phyloP scores from a whole-genome alignment of 495 filamentous ascomycete genomes.

The Penicillium diatomitis region DNA sequence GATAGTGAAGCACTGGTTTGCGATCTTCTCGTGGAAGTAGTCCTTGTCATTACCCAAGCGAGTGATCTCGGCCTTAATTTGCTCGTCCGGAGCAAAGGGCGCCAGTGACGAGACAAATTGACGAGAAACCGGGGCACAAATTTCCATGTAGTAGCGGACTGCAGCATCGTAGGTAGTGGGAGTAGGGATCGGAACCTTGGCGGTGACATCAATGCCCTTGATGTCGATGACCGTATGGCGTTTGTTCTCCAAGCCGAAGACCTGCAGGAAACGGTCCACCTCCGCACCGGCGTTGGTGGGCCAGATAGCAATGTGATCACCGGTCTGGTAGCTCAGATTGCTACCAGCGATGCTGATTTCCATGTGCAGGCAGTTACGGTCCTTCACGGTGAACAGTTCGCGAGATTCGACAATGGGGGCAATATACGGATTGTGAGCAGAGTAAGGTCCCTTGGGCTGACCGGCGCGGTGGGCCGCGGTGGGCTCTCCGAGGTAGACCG shows the following conservation, averaged over 20 bases:
- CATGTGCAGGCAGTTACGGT: constrained; percentile 93
- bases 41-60: constrained; percentile 90
- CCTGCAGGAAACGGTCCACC: constrained; percentile 78
- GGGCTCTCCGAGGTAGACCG: constrained; percentile 92
- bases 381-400: constrained; percentile 87
- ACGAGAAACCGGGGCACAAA: constrained; percentile 88
- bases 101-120: constrained; percentile 86
- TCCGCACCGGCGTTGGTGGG: constrained; percentile 91
- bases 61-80: constrained; percentile 73
- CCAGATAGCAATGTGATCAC: constrained; percentile 96
- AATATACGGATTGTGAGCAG: constrained; percentile 93
- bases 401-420: constrained; percentile 84
- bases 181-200: constrained; percentile 94
- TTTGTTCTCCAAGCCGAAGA: constrained; percentile 68
- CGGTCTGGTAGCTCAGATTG: constrained; percentile 79
- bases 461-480: constrained; percentile 94
- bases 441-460: constrained; percentile 78
- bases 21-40: constrained; percentile 85
- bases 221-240: constrained; percentile 78
- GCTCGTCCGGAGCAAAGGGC: constrained; percentile 81
- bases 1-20: constrained; percentile 78
- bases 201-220: constrained; percentile 88
- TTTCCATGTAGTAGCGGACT: constrained; percentile 94
- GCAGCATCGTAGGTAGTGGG: constrained; percentile 95
- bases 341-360: constrained; percentile 87